These are phyloP conservation scores for Lyophyllum decastes DNA, from an alignment of 768 basidiomycete genomes.

Conservation along the genomic window DNA sequence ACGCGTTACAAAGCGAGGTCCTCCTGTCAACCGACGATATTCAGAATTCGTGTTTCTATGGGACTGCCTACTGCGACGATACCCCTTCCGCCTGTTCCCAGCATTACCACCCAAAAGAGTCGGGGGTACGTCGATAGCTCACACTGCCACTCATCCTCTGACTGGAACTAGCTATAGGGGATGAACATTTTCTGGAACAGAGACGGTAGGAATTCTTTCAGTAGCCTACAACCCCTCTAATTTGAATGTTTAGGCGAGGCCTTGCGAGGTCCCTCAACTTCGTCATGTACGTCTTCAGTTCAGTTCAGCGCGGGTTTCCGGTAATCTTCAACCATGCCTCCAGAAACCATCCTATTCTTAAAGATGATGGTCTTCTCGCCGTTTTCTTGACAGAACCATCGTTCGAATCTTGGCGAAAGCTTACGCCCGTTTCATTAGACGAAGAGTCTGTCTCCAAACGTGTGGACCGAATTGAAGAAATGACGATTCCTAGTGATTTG, in stretches of 20 bases:
- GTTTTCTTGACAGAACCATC: slow-evolving; percentile 83
- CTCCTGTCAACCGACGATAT: slow-evolving; percentile 81
- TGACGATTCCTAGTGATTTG: slow-evolving; percentile 90
- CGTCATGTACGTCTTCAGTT: slow-evolving; percentile 54
- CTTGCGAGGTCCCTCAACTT: slow-evolving; percentile 79
- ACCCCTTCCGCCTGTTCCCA: slow-evolving; percentile 92
- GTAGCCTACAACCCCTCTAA: background rate
- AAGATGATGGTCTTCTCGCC: slow-evolving; percentile 80
- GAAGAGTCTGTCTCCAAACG: slow-evolving; percentile 86
- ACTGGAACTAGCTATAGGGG: slow-evolving; percentile 47
- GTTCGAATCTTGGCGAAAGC: slow-evolving; percentile 88
- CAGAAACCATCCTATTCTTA: slow-evolving; percentile 90
- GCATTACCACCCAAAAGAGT: slow-evolving; percentile 90
- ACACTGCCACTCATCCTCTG: slow-evolving; percentile 9
- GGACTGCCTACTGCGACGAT: slow-evolving; percentile 82
- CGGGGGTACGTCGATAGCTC: slow-evolving; percentile 62
- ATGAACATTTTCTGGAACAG: slow-evolving; percentile 90
- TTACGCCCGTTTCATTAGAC: slow-evolving; percentile 72
- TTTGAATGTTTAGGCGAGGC: slow-evolving; percentile 57
- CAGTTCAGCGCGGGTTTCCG: background rate
- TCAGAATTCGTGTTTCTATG: slow-evolving; percentile 92
- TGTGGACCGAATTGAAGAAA: slow-evolving; percentile 82
- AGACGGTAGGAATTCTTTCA: slow-evolving; percentile 51
- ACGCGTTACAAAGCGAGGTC: slow-evolving; percentile 47
- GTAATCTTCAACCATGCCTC: background rate